Base-by-base conservation (phyloP, 1,139 yeast genomes). In the Scheffersomyces segobiensis region DNA sequence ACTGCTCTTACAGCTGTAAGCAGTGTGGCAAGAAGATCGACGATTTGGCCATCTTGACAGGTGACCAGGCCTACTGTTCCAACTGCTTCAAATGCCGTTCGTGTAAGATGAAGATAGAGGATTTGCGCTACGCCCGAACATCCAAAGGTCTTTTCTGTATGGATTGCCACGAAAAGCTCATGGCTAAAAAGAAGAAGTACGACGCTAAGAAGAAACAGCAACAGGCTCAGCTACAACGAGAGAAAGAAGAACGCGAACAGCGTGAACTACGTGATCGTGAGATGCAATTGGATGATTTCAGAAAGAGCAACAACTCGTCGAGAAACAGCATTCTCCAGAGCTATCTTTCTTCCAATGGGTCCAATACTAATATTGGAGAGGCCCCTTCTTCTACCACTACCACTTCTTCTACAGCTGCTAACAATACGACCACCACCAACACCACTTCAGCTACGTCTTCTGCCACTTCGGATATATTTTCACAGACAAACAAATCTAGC, bases 1-100 rank as follows among this genome's bases (percentile, higher is more conserved):
- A 88, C 62, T 95, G 99, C 73, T 90, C 97, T 17, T 96, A 93
- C 71, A 86, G 88, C 55, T 95, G 99, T 73, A 87, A 88, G 67
- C 88, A 88, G 61, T 96, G 99, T 78, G 87, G 88, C 56, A 90
- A 91, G 70, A 91, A 93, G 72, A 95, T 95, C 62, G 97, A 92
- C 69, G 98, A 95, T 71, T 80, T 93, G 77, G 99, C 99, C n/a
- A 93, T 95, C 49, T 82, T 93, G 53, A 93, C 98, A 0, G 97
- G 98, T 22, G 96, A 89, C 66, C 96, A 91, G 70, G 98, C 98
- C 3, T 95, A 92, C 71, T 96, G 99, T 73, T 87, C 97, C 6
- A 83, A 84, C 55, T 95, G 99, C 75, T 95, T 95, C 76, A 87
- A 88, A 65, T 95, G 99, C 73, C 87, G 97, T 56, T 88, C 92